Percentiles rank a stretch among this genome's conserved stretches.
These are phyloP conservation scores for Hypoxylon lienhwacheense DNA, from an alignment of 495 filamentous ascomycete species.

Conservation along the genomic window DNA sequence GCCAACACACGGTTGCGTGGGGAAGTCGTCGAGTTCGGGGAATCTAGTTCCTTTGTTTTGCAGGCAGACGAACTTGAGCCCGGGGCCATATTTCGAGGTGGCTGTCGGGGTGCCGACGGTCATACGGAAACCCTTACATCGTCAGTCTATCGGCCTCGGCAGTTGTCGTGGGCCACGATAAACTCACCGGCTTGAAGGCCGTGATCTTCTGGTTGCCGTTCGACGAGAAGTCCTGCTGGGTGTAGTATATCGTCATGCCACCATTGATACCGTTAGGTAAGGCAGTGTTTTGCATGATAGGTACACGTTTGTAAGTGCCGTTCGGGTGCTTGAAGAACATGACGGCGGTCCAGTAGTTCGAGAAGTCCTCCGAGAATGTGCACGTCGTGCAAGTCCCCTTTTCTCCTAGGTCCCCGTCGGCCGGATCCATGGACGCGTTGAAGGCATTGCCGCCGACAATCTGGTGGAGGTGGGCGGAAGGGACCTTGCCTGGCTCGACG, in stretches of 20 bases:
- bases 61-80: conserved; percentile 54
- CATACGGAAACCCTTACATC: conserved; percentile 57
- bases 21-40: conserved; percentile 53
- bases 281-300: conserved; percentile 52
- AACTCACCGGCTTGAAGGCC: conserved; percentile 51
- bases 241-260: conserved; percentile 59
- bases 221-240: conserved; percentile 51
- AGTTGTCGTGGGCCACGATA: background rate
- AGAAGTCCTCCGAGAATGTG: conserved; percentile 53
- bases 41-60: conserved; percentile 50
- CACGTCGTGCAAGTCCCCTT: conserved; percentile 51
- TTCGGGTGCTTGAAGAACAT: conserved; percentile 58
- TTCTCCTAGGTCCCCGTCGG: conserved; percentile 45
- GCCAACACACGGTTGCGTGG: conserved; percentile 45
- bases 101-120: conserved; percentile 51
- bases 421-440: conserved; percentile 49
- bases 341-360: conserved; percentile 55
- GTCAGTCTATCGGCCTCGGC: background rate
- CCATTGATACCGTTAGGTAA: conserved; percentile 53
- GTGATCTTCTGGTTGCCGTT: conserved; percentile 54
- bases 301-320: conserved; percentile 55
- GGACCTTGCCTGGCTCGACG: conserved; percentile 50
- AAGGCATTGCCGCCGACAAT: conserved; percentile 56
- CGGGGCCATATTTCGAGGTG: conserved; percentile 38
- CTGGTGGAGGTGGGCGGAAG: conserved; percentile 55